Evolutionary conservation across 2,329 filamentous ascomycete genomes (phyloP).

Genomic region (Blastomyces emzantsi): DNA sequence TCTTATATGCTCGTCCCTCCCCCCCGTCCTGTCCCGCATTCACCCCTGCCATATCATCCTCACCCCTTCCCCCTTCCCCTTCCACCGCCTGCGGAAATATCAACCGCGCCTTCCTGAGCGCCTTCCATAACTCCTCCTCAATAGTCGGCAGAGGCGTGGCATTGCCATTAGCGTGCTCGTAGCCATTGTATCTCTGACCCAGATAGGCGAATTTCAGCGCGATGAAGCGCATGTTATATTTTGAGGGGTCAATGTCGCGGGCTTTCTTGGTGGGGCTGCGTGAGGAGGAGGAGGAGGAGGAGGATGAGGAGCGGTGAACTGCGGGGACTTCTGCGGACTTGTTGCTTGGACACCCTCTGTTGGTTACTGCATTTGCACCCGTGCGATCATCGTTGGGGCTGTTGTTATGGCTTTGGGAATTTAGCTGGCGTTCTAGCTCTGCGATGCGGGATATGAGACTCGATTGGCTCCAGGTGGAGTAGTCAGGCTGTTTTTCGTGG

Average conservation of each 20-base stretch:
- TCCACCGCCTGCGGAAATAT: conserved; percentile 59
- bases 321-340: background rate
- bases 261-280: conserved; percentile 36
- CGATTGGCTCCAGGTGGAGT: conserved; percentile 59
- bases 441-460: conserved; percentile 60
- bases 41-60: conserved; percentile 22
- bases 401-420: conserved; percentile 28
- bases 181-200: conserved; percentile 84
- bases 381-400: conserved; percentile 4
- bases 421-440: conserved; percentile 57
- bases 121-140: conserved; percentile 91
- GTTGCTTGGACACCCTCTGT: background rate
- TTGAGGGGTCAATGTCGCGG: conserved; percentile 62
- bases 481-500: conserved; percentile 32
- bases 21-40: conserved; percentile 15
- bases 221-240: conserved; percentile 74
- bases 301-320: conserved; percentile 2
- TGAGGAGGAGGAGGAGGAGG: conserved; percentile 15
- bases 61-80: conserved; percentile 29
- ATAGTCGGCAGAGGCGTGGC: conserved; percentile 65
- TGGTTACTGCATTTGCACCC: conserved; percentile 12
- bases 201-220: conserved; percentile 92
- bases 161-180: conserved; percentile 72
- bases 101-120: conserved; percentile 68
- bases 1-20: conserved; percentile 25